Percentiles rank a stretch among this genome's conserved stretches.
phyloP scores from a whole-genome alignment of 2,329 filamentous ascomycete species.

The Cordyceps cicadae region DNA sequence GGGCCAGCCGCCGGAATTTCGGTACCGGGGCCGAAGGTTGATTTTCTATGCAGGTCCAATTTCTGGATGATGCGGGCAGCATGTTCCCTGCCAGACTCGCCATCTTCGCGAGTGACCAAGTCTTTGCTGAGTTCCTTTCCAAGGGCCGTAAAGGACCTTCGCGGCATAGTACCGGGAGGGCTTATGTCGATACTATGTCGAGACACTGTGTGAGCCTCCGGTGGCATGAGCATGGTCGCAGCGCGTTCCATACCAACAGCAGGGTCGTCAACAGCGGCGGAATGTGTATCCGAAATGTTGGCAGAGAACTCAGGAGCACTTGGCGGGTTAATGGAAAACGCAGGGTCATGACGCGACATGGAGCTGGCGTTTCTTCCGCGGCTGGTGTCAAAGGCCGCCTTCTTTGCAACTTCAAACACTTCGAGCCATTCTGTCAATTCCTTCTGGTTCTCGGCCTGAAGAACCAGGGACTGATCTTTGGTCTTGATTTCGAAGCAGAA shows the following conservation, averaged over 20 bases:
- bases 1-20: conserved; percentile 30
- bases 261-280: conserved; percentile 44
- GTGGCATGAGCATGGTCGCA: conserved; percentile 56
- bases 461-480: conserved; percentile 78
- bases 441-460: conserved; percentile 86
- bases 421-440: conserved; percentile 94
- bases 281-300: conserved; percentile 61
- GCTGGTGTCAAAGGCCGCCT: conserved; percentile 74
- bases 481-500: conserved; percentile 99
- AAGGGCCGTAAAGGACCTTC: conserved; percentile 49
- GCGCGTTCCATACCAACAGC: conserved; percentile 44
- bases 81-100: conserved; percentile 70
- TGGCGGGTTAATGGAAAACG: conserved; percentile 87
- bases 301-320: conserved; percentile 86
- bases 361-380: conserved; percentile 42
- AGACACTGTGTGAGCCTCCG: conserved; percentile 46
- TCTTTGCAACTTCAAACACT: conserved; percentile 89
- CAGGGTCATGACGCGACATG: conserved; percentile 53
- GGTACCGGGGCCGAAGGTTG: conserved; percentile 42
- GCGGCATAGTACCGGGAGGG: conserved; percentile 29
- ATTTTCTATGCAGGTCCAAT: conserved; percentile 79
- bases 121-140: conserved; percentile 32
- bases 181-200: conserved; percentile 68
- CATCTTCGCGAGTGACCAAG: conserved; percentile 46
- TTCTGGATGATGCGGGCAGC: conserved; percentile 87